These are phyloP conservation scores for Colletotrichum tropicicola DNA, from an alignment of 2,329 filamentous ascomycete genomes.

Conservation along the genomic window DNA sequence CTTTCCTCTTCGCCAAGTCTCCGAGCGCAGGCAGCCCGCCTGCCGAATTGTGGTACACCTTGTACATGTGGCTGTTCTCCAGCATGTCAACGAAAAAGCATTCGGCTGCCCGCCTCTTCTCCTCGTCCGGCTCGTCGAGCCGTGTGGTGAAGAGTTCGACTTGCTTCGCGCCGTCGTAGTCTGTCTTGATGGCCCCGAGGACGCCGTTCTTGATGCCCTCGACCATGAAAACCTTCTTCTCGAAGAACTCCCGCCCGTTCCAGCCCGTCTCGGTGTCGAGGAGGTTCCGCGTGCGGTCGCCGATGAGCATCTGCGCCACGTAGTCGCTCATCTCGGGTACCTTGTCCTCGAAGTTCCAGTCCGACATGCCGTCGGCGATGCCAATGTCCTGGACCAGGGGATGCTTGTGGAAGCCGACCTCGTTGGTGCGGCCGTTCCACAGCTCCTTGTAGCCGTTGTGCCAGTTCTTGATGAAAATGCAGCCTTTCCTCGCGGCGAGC, in stretches of 20 bases:
- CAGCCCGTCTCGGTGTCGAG: constrained; percentile 39
- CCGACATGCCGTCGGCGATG: constrained; percentile 39
- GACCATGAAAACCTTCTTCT: constrained; percentile 41
- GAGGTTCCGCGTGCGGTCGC: constrained; percentile 43
- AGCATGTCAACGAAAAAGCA: constrained; percentile 43
- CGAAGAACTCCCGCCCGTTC: constrained; percentile 43
- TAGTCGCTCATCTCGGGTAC: constrained; percentile 44
- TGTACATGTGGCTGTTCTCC: constrained; percentile 45
- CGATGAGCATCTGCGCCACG: constrained; percentile 46
- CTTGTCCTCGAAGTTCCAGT: constrained; percentile 33
- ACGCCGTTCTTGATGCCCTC: constrained; percentile 42
- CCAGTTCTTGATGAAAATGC: constrained; percentile 53
- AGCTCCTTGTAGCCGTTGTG: constrained; percentile 46
- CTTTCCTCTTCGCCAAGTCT: constrained; percentile 40
- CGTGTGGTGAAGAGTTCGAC: constrained; percentile 41
- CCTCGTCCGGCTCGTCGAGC: constrained; percentile 40
- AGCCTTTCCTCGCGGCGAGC: constrained; percentile 49
- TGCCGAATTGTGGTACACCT: constrained; percentile 46
- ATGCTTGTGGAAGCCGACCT: constrained; percentile 41
- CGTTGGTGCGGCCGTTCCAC: constrained; percentile 44
- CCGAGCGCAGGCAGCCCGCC: constrained; percentile 40
- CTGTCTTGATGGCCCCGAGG: constrained; percentile 41
- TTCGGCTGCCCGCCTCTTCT: constrained; percentile 38
- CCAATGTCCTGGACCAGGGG: constrained; percentile 42
- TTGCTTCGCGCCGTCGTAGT: constrained; percentile 39